phyloP scores from a whole-genome alignment of 139 green algal genomes.

The Chlamydomonas asymmetrica region DNA sequence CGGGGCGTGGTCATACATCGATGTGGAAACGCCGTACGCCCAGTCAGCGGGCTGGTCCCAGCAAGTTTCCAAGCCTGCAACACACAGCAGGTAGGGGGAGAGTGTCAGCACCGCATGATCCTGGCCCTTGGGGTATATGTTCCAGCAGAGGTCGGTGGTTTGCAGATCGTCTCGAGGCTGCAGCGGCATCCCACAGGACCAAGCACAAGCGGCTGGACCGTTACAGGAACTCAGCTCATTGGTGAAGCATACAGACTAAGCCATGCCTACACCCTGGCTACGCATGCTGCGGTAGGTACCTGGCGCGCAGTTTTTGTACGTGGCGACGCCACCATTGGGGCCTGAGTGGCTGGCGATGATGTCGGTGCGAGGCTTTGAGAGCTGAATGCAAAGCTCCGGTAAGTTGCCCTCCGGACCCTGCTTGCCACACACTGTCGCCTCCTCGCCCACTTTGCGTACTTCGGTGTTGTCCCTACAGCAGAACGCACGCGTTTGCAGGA shows the following conservation, averaged over 20 bases:
- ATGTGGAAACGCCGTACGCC: slow-evolving; percentile 39
- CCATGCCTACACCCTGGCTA: too few species aligned
- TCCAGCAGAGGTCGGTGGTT: neutral
- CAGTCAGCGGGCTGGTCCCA: slow-evolving; percentile 26
- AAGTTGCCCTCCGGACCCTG: slow-evolving; percentile 17
- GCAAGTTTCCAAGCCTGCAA: slow-evolving; percentile 1
- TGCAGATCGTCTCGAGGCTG: neutral
- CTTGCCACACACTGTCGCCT: slow-evolving; percentile 18
- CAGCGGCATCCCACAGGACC: neutral
- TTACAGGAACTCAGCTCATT: too few species aligned
- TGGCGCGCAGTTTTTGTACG: slow-evolving; percentile 19
- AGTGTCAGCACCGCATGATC: neutral
- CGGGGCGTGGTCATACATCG: slow-evolving; percentile 43
- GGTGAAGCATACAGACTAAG: too few species aligned
- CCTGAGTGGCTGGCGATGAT: slow-evolving; percentile 23
- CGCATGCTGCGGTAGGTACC: too few species aligned
- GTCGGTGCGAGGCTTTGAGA: slow-evolving; percentile 8
- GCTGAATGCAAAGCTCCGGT: slow-evolving; percentile 3
- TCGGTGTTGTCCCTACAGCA: too few species aligned
- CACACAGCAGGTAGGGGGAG: neutral
- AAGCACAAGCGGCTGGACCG: neutral
- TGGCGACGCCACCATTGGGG: slow-evolving; percentile 5
- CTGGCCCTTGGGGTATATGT: neutral
- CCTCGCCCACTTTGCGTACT: too few species aligned
- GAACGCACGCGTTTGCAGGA: too few species aligned